Evolutionary conservation across 2,329 filamentous ascomycete genomes (phyloP), one percentile per base, ranked within the genome.

Genomic region (Colletotrichum trifolii): DNA sequence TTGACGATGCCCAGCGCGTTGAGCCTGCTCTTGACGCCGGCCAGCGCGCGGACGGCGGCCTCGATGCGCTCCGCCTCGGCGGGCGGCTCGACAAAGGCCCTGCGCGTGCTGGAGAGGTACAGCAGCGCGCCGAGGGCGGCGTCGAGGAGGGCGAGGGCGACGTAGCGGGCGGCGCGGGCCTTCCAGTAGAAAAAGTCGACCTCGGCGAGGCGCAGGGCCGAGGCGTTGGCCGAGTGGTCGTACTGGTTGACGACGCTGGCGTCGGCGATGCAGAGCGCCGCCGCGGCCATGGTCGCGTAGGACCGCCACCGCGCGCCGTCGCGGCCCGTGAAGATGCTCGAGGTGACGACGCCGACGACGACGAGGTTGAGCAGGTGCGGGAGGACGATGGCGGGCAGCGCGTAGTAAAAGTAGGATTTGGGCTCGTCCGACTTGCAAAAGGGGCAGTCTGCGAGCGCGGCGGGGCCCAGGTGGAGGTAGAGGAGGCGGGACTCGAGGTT

Each of bases 301-400:
- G 80, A 85, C 55, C 94, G 87, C 90, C 94, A 97, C 58, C 85
- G 80, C 12, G 82, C 79, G 5, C 87, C 89, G 63, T 89, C 85
- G 42, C 79, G 78, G 25, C 91, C 91, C 0, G 88, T 85, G 54
- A 95, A 74, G 0, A 87, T 75, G 2, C 85, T 81, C 0, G 91
- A 93, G 0, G 95, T 98, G 1, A 87, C 89, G 48, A 93, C 71
- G 5, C 92, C 92, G 15, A 97, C 78, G 50, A 90, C 77, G 59
- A 87, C 78, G 54, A 97, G 84, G 78, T 97, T 96, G 52, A 89
- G 74, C 8, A 98, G 80, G 77, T 99, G 95, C n/a, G 92, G 91
- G 12, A 87, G 82, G 2, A 94, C 72, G 8, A 97, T 80, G 34
- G 87, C 83, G 0, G 95, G 92, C 0, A 96, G 78, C 12, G 91